Evolutionary conservation across 805 yeast species (phyloP).

Genomic region (Wickerhamiella kurtzmanii): DNA sequence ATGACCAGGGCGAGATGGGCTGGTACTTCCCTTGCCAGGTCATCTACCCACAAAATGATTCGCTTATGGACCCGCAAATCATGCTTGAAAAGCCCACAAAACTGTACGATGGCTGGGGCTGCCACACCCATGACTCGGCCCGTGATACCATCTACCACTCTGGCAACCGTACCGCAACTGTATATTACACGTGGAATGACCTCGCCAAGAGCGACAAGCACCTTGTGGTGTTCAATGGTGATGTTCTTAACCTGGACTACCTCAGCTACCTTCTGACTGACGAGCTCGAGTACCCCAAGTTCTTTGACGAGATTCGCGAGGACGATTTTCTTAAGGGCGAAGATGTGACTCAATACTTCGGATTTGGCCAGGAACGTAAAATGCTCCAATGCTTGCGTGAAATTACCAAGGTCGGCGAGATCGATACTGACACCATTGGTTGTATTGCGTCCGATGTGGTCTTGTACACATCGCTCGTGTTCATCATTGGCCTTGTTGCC

Average conservation of each 20-base stretch:
- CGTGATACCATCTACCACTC: conserved; percentile 49
- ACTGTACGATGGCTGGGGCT: conserved; percentile 76
- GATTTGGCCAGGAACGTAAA: conserved; percentile 51
- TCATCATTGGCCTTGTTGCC: conserved; percentile 68
- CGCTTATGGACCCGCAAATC: conserved; percentile 27
- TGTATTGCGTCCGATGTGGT: conserved; percentile 86
- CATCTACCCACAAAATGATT: conserved; percentile 43
- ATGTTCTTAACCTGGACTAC: conserved; percentile 68
- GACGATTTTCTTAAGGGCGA: conserved; percentile 51
- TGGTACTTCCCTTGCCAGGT: conserved; percentile 95
- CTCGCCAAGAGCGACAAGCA: conserved; percentile 54
- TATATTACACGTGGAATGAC: conserved; percentile 85
- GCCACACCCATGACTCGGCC: conserved; percentile 66
- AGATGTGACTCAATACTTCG: conserved; percentile 65
- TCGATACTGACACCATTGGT: conserved; percentile 83
- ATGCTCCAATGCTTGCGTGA: conserved; percentile 76
- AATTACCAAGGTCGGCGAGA: conserved; percentile 73
- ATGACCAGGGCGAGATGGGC: conserved; percentile 45
- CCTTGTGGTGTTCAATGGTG: conserved; percentile 78
- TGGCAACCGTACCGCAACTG: conserved; percentile 53
- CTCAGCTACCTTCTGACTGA: conserved; percentile 60
- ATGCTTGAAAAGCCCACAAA: conserved; percentile 24
- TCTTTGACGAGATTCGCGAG: conserved; percentile 51
- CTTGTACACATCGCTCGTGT: conserved; percentile 63
- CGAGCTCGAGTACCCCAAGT: conserved; percentile 57